phyloP scores from a whole-genome alignment of 176 grass and related monocot genomes.

The Triticum turgidum region DNA sequence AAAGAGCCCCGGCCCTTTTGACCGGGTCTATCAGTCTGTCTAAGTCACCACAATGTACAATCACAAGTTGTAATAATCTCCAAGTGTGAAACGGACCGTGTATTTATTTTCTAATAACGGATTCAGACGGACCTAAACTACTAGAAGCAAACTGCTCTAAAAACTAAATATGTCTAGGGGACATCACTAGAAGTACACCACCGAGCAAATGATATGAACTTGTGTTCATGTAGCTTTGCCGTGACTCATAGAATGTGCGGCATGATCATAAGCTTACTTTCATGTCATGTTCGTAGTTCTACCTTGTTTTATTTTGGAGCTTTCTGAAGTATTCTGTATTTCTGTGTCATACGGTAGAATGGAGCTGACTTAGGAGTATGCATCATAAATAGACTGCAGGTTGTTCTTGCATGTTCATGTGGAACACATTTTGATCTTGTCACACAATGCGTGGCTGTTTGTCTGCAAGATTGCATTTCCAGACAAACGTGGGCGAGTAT shows the following conservation, averaged over 20 bases:
- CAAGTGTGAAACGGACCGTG: background rate
- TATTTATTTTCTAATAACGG: background rate
- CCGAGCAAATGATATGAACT: background rate
- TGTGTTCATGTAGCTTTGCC: background rate
- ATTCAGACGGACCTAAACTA: background rate
- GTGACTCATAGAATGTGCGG: background rate
- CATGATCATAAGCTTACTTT: background rate
- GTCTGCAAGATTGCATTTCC: constrained; percentile 20
- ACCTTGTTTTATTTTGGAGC: background rate
- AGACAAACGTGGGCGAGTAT: background rate
- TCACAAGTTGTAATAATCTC: background rate
- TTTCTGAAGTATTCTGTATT: background rate
- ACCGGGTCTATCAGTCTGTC: background rate
- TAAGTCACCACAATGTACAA: no score
- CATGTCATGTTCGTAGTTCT: background rate
- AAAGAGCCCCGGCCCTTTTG: background rate
- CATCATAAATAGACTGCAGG: background rate
- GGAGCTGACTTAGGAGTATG: background rate
- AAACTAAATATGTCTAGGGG: background rate
- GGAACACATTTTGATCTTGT: background rate
- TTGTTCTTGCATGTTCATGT: background rate
- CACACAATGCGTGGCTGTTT: background rate
- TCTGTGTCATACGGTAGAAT: background rate
- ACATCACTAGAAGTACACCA: background rate
- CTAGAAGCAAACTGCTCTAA: background rate